Evolutionary conservation across 805 yeast genomes (phyloP).

Genomic region (Yarrowia deformans): DNA sequence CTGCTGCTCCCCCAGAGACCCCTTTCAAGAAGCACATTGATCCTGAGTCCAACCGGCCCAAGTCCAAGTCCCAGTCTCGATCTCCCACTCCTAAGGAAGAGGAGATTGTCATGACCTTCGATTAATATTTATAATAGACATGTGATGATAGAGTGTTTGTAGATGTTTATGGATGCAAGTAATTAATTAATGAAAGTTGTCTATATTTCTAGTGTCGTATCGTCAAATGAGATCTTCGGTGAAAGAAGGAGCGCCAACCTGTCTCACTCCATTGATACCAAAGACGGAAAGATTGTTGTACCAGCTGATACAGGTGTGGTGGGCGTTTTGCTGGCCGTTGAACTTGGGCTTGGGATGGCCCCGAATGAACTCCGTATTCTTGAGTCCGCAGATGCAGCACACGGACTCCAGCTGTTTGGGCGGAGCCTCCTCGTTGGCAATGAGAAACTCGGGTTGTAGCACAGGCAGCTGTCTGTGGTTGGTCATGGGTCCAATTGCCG

Average conservation of each 20-base stretch:
- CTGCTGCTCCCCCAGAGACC: slow-evolving; percentile 5
- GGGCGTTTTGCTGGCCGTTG: slow-evolving; percentile 41
- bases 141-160: slow-evolving; percentile 13
- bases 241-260: background rate
- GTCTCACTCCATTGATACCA: slow-evolving; percentile 26
- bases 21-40: background rate
- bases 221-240: slow-evolving; percentile 3
- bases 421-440: slow-evolving; percentile 3
- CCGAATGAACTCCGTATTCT: slow-evolving; percentile 43
- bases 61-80: slow-evolving; percentile 16
- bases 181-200: slow-evolving; percentile 17
- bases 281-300: slow-evolving; percentile 44
- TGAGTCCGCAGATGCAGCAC: slow-evolving; percentile 45
- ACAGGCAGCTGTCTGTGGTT: slow-evolving; percentile 40
- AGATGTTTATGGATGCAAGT: slow-evolving; percentile 3
- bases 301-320: slow-evolving; percentile 43
- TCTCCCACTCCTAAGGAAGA: slow-evolving; percentile 34
- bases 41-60: slow-evolving; percentile 11
- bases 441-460: slow-evolving; percentile 39
- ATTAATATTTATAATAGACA: slow-evolving; percentile 39
- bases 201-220: background rate
- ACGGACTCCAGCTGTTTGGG: slow-evolving; percentile 28
- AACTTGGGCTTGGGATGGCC: slow-evolving; percentile 42
- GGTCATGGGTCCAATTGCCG: slow-evolving; percentile 42
- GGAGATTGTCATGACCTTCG: slow-evolving; percentile 44